Base-by-base conservation (phyloP, 164 flowering plant species). In the Umbilicus rupestris region DNA sequence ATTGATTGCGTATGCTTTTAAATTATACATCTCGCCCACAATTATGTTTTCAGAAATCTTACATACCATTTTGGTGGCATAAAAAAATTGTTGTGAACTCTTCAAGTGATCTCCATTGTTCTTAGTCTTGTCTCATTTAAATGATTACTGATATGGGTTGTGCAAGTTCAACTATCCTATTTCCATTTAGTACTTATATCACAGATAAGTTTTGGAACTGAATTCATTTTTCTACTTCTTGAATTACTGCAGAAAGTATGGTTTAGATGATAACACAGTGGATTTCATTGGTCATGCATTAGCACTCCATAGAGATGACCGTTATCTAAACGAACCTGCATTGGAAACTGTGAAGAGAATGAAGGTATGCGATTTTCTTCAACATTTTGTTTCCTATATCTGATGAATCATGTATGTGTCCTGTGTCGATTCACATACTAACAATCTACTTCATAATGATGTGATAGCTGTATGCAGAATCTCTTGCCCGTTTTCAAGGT, bases 401-500 rank as follows among this genome's bases (percentile, higher is more conserved):
- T 64, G 33, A 39, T 22, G n/a, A n/a, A n/a, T 31, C n/a, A 16
- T 28, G n/a, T 7, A 5, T 16, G 4, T 15, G 24, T 29, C 6
- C 22, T 30, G 55, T 69, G 12, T 28, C 19, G 7, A 26, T 46
- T 16, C 17, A 52, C 70, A 39, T 60, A 39, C 31, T 31, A 9
- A 24, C n/a, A 57, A 47, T 58, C 14, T 58, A 2, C 68, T 68
- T 69, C 45, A 26, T 55, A 52, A 30, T 70, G 22, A 19, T 69
- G 31, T 73, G 26, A 35, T 70, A 92, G 98, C 86, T 90, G 16
- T 93, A 93, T 82, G 77, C 93, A 8, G 98, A 93, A 76, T 93
- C 98, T 62, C 57, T 90, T 72, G 96, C 97, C 45, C 96, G 97
- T 71, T 90, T 90, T 79, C 90, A 84, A 81, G 98, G 98, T 71